These are phyloP conservation scores for Neopestalotiopsis sp. DNA, from an alignment of 2,329 filamentous ascomycete species.

Conservation along the genomic window DNA sequence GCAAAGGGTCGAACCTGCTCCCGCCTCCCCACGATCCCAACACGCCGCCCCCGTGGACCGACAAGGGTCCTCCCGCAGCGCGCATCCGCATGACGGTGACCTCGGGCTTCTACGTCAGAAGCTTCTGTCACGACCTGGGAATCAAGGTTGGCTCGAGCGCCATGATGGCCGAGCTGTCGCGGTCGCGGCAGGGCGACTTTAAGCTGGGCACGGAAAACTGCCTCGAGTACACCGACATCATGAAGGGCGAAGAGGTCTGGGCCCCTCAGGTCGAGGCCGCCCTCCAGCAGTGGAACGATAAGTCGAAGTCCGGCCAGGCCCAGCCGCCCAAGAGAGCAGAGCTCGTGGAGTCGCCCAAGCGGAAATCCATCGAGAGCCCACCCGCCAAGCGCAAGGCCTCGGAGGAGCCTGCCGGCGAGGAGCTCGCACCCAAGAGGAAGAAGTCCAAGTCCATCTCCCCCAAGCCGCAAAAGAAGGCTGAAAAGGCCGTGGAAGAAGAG, in stretches of 20 bases:
- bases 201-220: constrained; percentile 72
- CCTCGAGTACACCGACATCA: constrained; percentile 78
- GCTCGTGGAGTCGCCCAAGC: constrained; percentile 4
- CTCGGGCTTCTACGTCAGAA: constrained; percentile 95
- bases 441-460: constrained; percentile 18
- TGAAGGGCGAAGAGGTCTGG: constrained; percentile 81
- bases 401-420: constrained; percentile 14
- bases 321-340: constrained; percentile 16
- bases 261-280: constrained; percentile 71
- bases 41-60: constrained; percentile 62
- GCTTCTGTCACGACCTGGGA: constrained; percentile 90
- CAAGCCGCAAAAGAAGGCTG: neutral
- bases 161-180: constrained; percentile 84
- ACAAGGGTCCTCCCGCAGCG: constrained; percentile 74
- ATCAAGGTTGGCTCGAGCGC: constrained; percentile 80
- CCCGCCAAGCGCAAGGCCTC: constrained; percentile 23
- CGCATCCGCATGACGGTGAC: constrained; percentile 90
- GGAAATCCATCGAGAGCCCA: constrained; percentile 19
- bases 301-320: constrained; percentile 7
- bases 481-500: constrained; percentile 2
- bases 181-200: constrained; percentile 84
- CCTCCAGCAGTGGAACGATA: constrained; percentile 48
- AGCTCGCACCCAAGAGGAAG: constrained; percentile 1
- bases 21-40: constrained; percentile 52
- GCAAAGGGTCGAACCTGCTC: constrained; percentile 60